Base-by-base conservation (phyloP, 179 eudicot genomes). In the Beta corolliflora region DNA sequence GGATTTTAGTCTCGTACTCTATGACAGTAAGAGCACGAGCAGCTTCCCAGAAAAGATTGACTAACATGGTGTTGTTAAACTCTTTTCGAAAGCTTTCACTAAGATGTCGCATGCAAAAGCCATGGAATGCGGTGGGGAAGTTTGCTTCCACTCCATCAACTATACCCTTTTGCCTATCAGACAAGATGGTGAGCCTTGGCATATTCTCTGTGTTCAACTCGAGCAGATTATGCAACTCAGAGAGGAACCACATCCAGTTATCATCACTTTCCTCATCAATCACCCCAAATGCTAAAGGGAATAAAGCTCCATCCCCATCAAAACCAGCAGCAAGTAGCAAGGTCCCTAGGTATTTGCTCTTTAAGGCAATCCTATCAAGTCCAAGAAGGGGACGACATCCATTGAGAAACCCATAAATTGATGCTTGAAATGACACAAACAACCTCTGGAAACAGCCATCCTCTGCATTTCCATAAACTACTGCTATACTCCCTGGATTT, bases 161-260 rank as follows among this genome's bases (percentile, higher is more conserved):
- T 68, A 90, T 90, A 21, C 97, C 91, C 80, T 88, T 91, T 71
- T 93, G 92, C 80, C 97, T 86, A 73, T 92, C 89, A 3, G 97
- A 92, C 80, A 92, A 79, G 68, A 92, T 89, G 2, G 92, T 92
- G 36, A 92, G 91, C 84, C 90, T 88, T 6, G 97, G 97, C 94
- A 93, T 91, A 83, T 93, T 91, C 80, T 93, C 94, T 2, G 97
- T 90, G 63, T 93, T 93, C 73, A 90, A 74, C 81, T 91, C 97
- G 7, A 93, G 90, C 68, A 93, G 83, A 74, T 77, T 87, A 75
- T 87, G 93, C 72, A 93, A 88, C 83, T 93, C 97, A 14, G 93
- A 91, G 63, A 93, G 89, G 79, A 93, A 93, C 97, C 97, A 93
- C 97, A 91, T 93, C 97, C 97, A 93, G 60, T 90, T 91, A 10